Evolutionary conservation across 176 grass and related monocot genomes (phyloP).

Genomic region (Paspalum notatum): DNA sequence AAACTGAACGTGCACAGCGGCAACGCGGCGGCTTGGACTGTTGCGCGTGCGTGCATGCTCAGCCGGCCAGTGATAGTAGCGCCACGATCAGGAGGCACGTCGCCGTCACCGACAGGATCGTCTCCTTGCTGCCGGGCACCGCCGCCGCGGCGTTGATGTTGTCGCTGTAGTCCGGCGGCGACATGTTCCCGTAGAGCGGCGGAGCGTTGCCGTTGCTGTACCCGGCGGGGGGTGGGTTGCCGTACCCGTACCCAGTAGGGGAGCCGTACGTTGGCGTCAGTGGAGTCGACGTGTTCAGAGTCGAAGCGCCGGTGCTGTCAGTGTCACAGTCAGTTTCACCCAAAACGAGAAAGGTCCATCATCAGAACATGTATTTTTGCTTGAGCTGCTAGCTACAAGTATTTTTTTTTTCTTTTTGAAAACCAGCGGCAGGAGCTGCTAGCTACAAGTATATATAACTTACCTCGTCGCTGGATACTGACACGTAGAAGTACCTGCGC

Average conservation of each 20-base stretch:
- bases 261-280: slow-evolving; percentile 26
- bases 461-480: slow-evolving; percentile 70
- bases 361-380: background rate
- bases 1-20: background rate
- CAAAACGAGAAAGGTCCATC: background rate
- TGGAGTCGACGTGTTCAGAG: slow-evolving; percentile 70
- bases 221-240: slow-evolving; percentile 32
- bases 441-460: background rate
- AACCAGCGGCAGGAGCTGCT: no score
- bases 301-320: slow-evolving; percentile 64
- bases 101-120: background rate
- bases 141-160: slow-evolving; percentile 39
- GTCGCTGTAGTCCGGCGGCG: slow-evolving; percentile 48
- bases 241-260: slow-evolving; percentile 21
- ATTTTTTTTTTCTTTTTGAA: background rate
- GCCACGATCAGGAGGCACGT: slow-evolving; percentile 36
- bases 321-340: background rate
- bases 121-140: background rate
- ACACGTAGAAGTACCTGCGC: slow-evolving; percentile 60
- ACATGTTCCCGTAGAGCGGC: slow-evolving; percentile 49
- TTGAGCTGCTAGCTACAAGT: no score
- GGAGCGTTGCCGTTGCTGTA: slow-evolving; percentile 37
- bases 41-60: background rate
- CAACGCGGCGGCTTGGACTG: no score
- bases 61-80: background rate